Evolutionary conservation across 305 asterid genomes (phyloP), one percentile per base, ranked within the genome.

Genomic region (Fraxinus latifolia): DNA sequence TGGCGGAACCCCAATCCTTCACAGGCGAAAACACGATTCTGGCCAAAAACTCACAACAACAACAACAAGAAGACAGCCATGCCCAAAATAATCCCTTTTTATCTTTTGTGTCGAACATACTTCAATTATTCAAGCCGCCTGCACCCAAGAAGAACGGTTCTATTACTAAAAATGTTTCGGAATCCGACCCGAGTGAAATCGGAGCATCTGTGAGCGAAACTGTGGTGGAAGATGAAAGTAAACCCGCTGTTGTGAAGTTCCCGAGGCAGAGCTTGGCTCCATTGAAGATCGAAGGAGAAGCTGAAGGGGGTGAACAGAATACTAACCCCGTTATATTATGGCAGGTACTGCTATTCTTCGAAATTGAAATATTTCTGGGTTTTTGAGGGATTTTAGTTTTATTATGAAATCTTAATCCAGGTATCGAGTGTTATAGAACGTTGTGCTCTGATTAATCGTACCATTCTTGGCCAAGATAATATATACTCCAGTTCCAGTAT

Each of bases 51-150:
- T 68, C 74, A 68, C 74, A 3, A 31, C 75, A 68, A 31, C 75
- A 68, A 11, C 21, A 70, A 68, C 1, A 15, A 71, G 44, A 15
- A 31, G 76, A 71, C 25, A 2, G 42, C 44, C 21, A 31, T 32
- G 7, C 23, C 23, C 76, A 32, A 70, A 70, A 70, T 70, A 70
- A 70, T 70, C 75, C 75, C 11, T 4, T 70, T 29, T 70, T 70
- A 70, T 70, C 75, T 31, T 70, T 70, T 37, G 25, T 70, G 12
- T 31, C 75, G n/a, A 70, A 70, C 75, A 29, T 70, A 70, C 21
- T 70, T 70, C 75, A 70, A 70, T 70, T 70, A 29, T 31, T 70
- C 75, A 70, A 70, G 75, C 75, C 42, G 19, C 75, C 75, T 70
- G 75, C 42, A 31, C 42, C 75, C 39, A 70, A 70, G 75, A 70